Base-by-base conservation (phyloP, 345 rosid species). In the Cardiospermum halicacabum region DNA sequence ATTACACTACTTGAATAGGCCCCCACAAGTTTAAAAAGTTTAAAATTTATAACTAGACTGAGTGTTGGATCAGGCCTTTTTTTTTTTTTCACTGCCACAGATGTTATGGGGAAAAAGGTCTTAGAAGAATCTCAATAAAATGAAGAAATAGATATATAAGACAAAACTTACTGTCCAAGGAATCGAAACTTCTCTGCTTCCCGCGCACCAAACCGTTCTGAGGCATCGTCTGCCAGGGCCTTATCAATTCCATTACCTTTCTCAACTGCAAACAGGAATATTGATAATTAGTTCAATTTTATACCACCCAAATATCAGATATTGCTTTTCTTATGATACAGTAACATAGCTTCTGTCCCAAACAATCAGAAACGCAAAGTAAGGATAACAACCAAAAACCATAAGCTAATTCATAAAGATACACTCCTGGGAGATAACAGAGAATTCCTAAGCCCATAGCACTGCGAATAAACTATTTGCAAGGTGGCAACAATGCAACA, bases 131-230 rank as follows among this genome's bases (percentile, higher is more conserved):
- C 1, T 2, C 10, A 39, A 39, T 27, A 49, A n/a, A 58, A 51
- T 37, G 34, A 25, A 16, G 27, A 21, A 60, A 58, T 56, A 34
- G 21, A 19, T 60, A 51, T 63, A 53, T 10, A 53, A 10, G 51
- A 48, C 65, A 67, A 77, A 71, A 75, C 91, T 87, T 85, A 94
- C 99, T 2, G 63, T 78, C 89, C 87, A 72, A 91, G 86, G 78
- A 94, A 91, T 66, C 22, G 60, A 1, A 91, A 70, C 77, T 89
- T 94, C 73, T 89, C 89, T 30, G 85, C 77, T 60, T 89, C 96
- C 64, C 99, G 92, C 39, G 64, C 59, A 53, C 79, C 67, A 74
- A 87, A 94, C 74, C 91, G 83, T 74, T 85, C 93, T 15, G 81
- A 62, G 34, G 80, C 75, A 69, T 85, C 96, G 18, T 66, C 75